Percentiles rank a stretch among this genome's conserved stretches.
phyloP scores from a whole-genome alignment of 345 rosid genomes.

The Hirschfeldia incana region DNA sequence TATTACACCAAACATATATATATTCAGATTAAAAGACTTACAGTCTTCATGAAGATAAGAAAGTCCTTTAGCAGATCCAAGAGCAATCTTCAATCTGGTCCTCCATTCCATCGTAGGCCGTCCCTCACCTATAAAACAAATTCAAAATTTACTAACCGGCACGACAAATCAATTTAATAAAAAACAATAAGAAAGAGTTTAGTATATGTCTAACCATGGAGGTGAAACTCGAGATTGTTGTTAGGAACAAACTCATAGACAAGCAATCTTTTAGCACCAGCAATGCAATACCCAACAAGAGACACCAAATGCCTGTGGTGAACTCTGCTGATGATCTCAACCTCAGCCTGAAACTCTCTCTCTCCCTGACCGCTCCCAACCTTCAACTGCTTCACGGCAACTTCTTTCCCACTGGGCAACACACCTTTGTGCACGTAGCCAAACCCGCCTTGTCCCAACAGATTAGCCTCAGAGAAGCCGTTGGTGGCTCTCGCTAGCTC shows the following conservation, averaged over 20 bases:
- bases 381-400: conserved; percentile 68
- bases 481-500: conserved; percentile 61
- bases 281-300: conserved; percentile 67
- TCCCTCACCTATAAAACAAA: conserved; percentile 56
- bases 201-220: conserved; percentile 52
- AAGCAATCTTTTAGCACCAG: conserved; percentile 56
- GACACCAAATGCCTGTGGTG: conserved; percentile 73
- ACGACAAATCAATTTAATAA: conserved; percentile 7
- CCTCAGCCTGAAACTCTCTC: conserved; percentile 70
- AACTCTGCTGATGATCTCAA: conserved; percentile 71
- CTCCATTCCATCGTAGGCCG: conserved; percentile 80
- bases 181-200: background rate
- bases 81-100: conserved; percentile 71
- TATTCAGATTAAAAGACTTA: conserved; percentile 32
- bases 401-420: conserved; percentile 63
- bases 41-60: conserved; percentile 99
- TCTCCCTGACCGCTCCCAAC: conserved; percentile 69
- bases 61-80: conserved; percentile 92
- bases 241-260: conserved; percentile 75
- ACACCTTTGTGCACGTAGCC: conserved; percentile 70
- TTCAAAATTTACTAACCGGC: background rate
- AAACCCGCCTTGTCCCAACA: conserved; percentile 77
- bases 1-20: background rate
- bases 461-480: conserved; percentile 65
- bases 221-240: conserved; percentile 61